A percentile compares a stretch with the other conserved stretches of the same genome.
Conservation (phyloP, 768 basidiomycete genomes). For the Amanita pseudoporphyria region DNA sequence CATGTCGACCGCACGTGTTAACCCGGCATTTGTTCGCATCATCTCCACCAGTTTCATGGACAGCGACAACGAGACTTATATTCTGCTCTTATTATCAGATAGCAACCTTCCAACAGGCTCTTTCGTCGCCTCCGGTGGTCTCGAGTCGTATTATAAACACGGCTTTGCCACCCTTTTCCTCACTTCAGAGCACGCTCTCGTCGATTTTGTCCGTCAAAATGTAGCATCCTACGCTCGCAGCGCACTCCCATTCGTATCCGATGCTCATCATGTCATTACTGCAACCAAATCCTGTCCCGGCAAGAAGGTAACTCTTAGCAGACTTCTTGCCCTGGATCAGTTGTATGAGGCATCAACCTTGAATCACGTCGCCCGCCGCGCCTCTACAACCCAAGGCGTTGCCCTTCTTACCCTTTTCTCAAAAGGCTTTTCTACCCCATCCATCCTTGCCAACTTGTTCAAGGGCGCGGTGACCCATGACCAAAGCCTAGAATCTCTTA, state of each 20-base stretch:
- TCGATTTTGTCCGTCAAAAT: slow-evolving; percentile 62
- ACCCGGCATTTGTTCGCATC: neutral
- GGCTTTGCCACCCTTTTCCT: slow-evolving; percentile 57
- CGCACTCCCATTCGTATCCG: slow-evolving; percentile 71
- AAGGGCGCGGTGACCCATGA: neutral
- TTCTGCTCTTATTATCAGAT: slow-evolving; percentile 76
- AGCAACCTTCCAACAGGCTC: slow-evolving; percentile 96
- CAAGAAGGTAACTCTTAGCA: slow-evolving; percentile 22
- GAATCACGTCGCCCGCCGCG: slow-evolving; percentile 82
- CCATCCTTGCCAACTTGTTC: slow-evolving; percentile 16
- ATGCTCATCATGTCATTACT: slow-evolving; percentile 44
- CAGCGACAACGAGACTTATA: slow-evolving; percentile 46
- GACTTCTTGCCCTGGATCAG: slow-evolving; percentile 52
- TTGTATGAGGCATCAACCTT: slow-evolving; percentile 81
- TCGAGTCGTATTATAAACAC: slow-evolving; percentile 86
- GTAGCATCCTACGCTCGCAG: slow-evolving; percentile 69
- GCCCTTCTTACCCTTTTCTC: slow-evolving; percentile 85
- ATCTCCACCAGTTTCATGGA: slow-evolving; percentile 17
- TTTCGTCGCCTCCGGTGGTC: slow-evolving; percentile 89
- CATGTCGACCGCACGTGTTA: too few relatives aligned
- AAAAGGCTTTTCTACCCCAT: slow-evolving; percentile 64
- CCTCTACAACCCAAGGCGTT: slow-evolving; percentile 86
- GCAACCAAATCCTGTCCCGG: slow-evolving; percentile 1
- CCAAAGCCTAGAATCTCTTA: slow-evolving; percentile 38
- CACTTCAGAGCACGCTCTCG: slow-evolving; percentile 22